Evolutionary conservation across 306 rosid genomes (phyloP).

Genomic region (Prunus davidiana): DNA sequence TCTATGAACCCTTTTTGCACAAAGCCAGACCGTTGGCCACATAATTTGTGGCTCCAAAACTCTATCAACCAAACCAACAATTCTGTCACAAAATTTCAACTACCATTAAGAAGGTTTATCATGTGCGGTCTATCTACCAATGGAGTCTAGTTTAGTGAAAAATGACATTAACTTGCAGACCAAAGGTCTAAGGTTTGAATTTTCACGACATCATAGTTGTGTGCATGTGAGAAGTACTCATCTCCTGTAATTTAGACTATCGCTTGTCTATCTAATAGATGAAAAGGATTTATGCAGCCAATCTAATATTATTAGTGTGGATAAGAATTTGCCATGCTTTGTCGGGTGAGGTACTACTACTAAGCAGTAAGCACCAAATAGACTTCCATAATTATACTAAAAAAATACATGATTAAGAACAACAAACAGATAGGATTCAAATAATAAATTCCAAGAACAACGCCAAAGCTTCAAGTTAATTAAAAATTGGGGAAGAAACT

Average conservation of each 20-base stretch:
- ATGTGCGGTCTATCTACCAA: too few species aligned
- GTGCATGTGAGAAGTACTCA: too few species aligned
- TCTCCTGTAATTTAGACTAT: too few species aligned
- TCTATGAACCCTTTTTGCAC: background rate
- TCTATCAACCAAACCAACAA: slow-evolving; percentile 8
- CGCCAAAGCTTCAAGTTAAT: background rate
- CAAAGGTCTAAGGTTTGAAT: too few species aligned
- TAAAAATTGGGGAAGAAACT: background rate
- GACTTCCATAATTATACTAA: background rate
- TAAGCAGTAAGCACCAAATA: background rate
- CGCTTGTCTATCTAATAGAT: background rate
- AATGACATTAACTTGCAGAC: too few species aligned
- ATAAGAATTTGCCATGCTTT: slow-evolving; percentile 4
- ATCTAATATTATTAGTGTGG: background rate
- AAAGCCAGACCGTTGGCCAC: background rate
- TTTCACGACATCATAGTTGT: too few species aligned
- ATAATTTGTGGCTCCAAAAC: background rate
- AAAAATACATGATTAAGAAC: background rate
- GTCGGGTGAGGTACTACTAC: background rate
- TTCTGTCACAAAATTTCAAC: background rate
- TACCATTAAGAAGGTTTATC: background rate
- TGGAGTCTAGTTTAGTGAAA: too few species aligned
- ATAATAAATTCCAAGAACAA: background rate
- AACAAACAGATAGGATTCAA: background rate
- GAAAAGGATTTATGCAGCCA: background rate